A percentile compares a stretch with the other conserved stretches of the same genome.
Conservation (phyloP, 257 asterid genomes). For the Marsdenia floribunda region DNA sequence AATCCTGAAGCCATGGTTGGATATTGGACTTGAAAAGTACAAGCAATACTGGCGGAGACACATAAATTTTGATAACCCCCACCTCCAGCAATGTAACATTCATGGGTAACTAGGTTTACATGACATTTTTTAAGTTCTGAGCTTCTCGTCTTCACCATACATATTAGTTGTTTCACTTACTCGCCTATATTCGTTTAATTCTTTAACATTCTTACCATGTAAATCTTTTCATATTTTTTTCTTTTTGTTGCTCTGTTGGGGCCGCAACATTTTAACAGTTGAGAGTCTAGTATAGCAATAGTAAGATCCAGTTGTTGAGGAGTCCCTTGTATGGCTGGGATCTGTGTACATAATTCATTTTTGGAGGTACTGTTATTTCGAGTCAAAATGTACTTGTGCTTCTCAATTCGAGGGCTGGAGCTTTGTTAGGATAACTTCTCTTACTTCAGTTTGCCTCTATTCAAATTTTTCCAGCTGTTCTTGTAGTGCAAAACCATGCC, state of each 20-base stretch:
- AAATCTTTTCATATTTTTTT: slow-evolving; percentile 21
- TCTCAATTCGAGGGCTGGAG: background rate
- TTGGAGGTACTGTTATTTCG: slow-evolving; percentile 10
- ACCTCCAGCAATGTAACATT: slow-evolving; percentile 75
- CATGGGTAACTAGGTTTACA: slow-evolving; percentile 38
- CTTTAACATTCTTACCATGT: slow-evolving; percentile 45
- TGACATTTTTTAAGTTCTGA: background rate
- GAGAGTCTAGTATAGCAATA: slow-evolving; percentile 36
- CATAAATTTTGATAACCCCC: slow-evolving; percentile 63
- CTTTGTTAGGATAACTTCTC: background rate
- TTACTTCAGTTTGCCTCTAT: background rate
- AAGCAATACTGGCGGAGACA: slow-evolving; percentile 63
- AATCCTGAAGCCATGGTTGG: slow-evolving; percentile 84
- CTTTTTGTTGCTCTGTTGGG: slow-evolving; percentile 13
- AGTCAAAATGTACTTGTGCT: slow-evolving; percentile 9
- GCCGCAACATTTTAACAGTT: slow-evolving; percentile 22
- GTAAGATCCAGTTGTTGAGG: slow-evolving; percentile 25
- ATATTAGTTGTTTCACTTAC: slow-evolving; percentile 8
- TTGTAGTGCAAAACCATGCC: background rate
- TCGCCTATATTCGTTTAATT: slow-evolving; percentile 21
- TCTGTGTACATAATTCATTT: slow-evolving; percentile 33
- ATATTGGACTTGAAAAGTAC: slow-evolving; percentile 68
- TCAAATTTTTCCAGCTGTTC: background rate
- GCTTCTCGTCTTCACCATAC: slow-evolving; percentile 7
- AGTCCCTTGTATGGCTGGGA: slow-evolving; percentile 17